Conservation (phyloP, 2,329 filamentous ascomycete genomes). For the Claviceps spartinae region DNA sequence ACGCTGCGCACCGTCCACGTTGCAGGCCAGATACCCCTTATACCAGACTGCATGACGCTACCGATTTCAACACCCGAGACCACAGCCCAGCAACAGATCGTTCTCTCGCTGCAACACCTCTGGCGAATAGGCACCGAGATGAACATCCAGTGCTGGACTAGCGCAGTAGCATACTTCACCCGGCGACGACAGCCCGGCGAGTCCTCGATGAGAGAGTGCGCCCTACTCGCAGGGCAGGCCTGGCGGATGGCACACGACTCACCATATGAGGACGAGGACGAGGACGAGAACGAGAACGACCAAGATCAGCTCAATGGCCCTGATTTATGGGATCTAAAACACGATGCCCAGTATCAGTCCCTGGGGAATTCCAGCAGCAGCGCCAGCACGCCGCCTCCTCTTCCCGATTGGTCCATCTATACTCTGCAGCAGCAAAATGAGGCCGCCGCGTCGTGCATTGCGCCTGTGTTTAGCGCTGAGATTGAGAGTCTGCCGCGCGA, state of each 20-base stretch:
- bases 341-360: constrained; percentile 36
- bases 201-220: constrained; percentile 20
- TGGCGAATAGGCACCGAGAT: constrained; percentile 67
- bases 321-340: constrained; percentile 57
- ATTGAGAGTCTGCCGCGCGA: constrained; percentile 63
- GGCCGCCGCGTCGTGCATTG: constrained; percentile 24
- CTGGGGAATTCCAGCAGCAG: constrained; percentile 19
- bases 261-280: constrained; percentile 25
- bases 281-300: constrained; percentile 25
- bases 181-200: constrained; percentile 16
- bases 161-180: constrained; percentile 62
- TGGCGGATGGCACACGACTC: constrained; percentile 35
- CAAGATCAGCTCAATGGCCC: constrained; percentile 33
- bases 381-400: constrained; percentile 20
- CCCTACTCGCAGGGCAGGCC: constrained; percentile 27
- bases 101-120: constrained; percentile 75
- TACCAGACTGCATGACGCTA: constrained; percentile 65
- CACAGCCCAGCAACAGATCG: constrained; percentile 43
- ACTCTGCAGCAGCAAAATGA: constrained; percentile 23
- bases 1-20: constrained; percentile 41
- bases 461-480: constrained; percentile 62
- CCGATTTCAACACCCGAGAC: constrained; percentile 21
- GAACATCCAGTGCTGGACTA: constrained; percentile 60
- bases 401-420: constrained; percentile 40
- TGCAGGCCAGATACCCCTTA: constrained; percentile 82